These are phyloP conservation scores for Rhizopus delemar DNA, from an alignment of 371 early-diverging fungal genomes.

Conservation along the genomic window DNA sequence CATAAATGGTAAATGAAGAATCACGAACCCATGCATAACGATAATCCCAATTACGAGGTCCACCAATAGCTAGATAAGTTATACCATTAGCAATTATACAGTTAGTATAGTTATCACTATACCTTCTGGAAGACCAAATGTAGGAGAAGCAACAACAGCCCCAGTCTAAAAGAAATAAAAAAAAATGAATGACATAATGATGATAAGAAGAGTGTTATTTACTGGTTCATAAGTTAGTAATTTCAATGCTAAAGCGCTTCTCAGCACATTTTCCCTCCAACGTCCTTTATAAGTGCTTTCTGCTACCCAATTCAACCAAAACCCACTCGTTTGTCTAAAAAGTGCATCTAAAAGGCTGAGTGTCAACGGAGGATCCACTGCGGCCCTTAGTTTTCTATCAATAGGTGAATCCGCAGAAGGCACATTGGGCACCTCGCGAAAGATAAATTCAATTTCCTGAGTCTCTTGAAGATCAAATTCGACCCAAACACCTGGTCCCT, in stretches of 20 bases:
- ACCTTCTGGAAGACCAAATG: slow-evolving; percentile 80
- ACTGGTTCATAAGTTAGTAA: slow-evolving; percentile 79
- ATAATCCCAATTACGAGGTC: slow-evolving; percentile 83
- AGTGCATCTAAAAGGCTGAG: slow-evolving; percentile 54
- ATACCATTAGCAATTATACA: neutral
- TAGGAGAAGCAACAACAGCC: slow-evolving; percentile 81
- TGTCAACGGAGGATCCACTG: slow-evolving; percentile 61
- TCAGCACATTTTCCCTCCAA: slow-evolving; percentile 75
- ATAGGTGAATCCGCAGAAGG: slow-evolving; percentile 8
- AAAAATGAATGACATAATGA: too few species aligned
- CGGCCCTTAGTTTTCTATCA: slow-evolving; percentile 17
- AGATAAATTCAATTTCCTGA: slow-evolving; percentile 66
- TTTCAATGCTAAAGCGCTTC: slow-evolving; percentile 79
- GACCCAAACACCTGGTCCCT: slow-evolving; percentile 61
- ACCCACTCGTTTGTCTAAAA: slow-evolving; percentile 64
- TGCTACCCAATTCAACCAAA: slow-evolving; percentile 74
- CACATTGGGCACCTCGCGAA: slow-evolving; percentile 59
- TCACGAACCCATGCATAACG: slow-evolving; percentile 84
- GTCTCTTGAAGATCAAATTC: slow-evolving; percentile 64
- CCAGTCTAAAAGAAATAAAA: slow-evolving; percentile 54
- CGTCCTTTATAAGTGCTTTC: slow-evolving; percentile 67
- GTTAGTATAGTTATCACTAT: neutral
- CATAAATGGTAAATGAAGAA: slow-evolving; percentile 81
- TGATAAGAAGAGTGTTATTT: slow-evolving; percentile 7
- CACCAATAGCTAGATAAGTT: slow-evolving; percentile 60